Conservation (phyloP, 2,329 filamentous ascomycete species). For the Calonectria montana region DNA sequence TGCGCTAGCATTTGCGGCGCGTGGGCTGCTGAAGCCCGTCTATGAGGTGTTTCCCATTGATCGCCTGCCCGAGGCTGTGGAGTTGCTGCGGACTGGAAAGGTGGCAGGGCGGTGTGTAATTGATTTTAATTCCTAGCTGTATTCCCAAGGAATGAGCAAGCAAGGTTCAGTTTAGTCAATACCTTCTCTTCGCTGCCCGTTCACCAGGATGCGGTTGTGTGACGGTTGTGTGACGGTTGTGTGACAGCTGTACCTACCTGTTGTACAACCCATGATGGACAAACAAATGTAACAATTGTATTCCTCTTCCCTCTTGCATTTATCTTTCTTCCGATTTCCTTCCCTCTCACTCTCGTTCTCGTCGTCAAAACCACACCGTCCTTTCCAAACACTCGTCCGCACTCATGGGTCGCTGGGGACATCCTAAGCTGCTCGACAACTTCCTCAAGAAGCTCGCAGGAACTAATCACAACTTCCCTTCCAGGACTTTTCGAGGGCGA, state of each 20-base stretch:
- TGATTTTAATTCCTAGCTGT: neutral
- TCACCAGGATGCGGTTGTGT: neutral
- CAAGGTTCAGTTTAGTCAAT: too few relatives aligned
- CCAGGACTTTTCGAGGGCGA: neutral
- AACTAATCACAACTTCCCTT: neutral
- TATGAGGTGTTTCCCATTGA: neutral
- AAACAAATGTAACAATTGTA: too few relatives aligned
- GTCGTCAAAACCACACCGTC: neutral
- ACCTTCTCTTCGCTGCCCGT: too few relatives aligned
- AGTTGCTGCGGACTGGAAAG: neutral
- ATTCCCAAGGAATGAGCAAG: too few relatives aligned
- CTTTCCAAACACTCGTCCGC: neutral
- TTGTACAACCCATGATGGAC: too few relatives aligned
- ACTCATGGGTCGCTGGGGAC: neutral
- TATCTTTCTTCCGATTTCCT: too few relatives aligned
- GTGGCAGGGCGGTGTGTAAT: neutral
- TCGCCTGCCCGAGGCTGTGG: neutral
- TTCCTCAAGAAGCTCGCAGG: neutral
- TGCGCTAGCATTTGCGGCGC: neutral
- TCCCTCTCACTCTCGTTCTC: neutral
- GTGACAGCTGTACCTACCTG: too few relatives aligned
- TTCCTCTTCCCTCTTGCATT: too few relatives aligned
- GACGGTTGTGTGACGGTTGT: too few relatives aligned
- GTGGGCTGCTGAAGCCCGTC: neutral
- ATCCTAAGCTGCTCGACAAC: neutral